Evolutionary conservation across 768 basidiomycete species (phyloP).

Genomic region (Macrolepiota albuminosa): DNA sequence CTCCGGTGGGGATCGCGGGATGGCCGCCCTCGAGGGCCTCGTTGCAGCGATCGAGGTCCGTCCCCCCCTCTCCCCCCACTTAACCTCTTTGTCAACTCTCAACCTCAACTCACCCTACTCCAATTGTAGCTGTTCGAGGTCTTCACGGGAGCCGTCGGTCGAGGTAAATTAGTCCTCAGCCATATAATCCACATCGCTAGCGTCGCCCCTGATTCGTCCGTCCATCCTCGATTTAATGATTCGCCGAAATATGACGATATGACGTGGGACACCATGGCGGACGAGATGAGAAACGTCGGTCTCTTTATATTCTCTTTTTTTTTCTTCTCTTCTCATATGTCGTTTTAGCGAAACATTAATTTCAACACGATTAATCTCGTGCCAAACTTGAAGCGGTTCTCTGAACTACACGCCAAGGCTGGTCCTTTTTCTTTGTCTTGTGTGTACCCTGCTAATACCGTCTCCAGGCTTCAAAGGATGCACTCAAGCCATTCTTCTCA

Average conservation of each 20-base stretch:
- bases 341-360: slow-evolving; percentile 52
- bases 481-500: slow-evolving; percentile 52
- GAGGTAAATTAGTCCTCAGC: slow-evolving; percentile 19
- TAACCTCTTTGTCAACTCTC: too few relatives aligned
- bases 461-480: slow-evolving; percentile 29
- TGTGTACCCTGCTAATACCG: neutral
- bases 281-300: slow-evolving; percentile 56
- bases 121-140: slow-evolving; percentile 36
- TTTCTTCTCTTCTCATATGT: neutral
- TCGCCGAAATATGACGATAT: slow-evolving; percentile 40
- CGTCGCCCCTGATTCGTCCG: slow-evolving; percentile 47
- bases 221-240: slow-evolving; percentile 52
- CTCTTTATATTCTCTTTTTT: neutral
- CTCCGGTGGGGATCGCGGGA: slow-evolving; percentile 43
- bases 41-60: slow-evolving; percentile 67
- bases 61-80: too few relatives aligned
- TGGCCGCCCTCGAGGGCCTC: slow-evolving; percentile 69
- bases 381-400: slow-evolving; percentile 39
- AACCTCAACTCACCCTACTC: neutral
- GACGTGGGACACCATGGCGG: slow-evolving; percentile 57
- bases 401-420: slow-evolving; percentile 48
- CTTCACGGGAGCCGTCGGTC: slow-evolving; percentile 19
- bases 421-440: slow-evolving; percentile 14
- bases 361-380: slow-evolving; percentile 46
- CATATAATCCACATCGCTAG: slow-evolving; percentile 64